Base-by-base conservation (phyloP, 2,329 filamentous ascomycete genomes). In the Septoria linicola region DNA sequence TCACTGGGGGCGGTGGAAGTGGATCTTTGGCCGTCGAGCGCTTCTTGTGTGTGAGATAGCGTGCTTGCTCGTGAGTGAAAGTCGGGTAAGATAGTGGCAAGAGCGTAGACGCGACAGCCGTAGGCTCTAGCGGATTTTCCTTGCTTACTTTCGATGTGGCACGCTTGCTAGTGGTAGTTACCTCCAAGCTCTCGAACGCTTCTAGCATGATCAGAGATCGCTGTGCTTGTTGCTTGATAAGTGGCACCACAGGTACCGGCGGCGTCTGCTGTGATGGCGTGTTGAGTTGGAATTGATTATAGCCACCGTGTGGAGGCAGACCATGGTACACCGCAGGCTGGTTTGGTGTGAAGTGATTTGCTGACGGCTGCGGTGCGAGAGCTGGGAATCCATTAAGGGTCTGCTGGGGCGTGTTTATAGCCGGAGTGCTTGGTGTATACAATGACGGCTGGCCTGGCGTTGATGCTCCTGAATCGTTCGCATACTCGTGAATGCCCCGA, bases 31-130 rank as follows among this genome's bases (percentile, higher is more conserved):
- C 53, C 35, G 73, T 55, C 68, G 70, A 49, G 58, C 58, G 63
- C 56, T 62, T 66, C 57, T 59, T 54, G 37, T 76, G 72, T 45
- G 80, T 76, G 50, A 78, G 77, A 43, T 79, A 76, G 58, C 77
- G 76, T 39, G 72, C 63, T 37, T 72, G 67, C 46, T 71, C 59
- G 51, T 77, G 70, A 47, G 80, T 76, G 62, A 83, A 81, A 41
- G 78, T 75, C 59, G 80, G 62, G 34, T 69, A 64, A 20, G 68
- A 63, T 52, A 67, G 67, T 7, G 72, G 69, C 8, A 69, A 73
- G 8, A 88, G 73, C 45, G 82, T 79, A 4, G 84, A 72, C 8
- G 84, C 73, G 46, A 80, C 80, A 23, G 81, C 76, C 14, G 78
- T 77, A 8, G 78, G 77, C 23, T 80, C 62, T 75, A 76, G 55